These are phyloP conservation scores for Monosporascus sp. DNA, from an alignment of 2,329 filamentous ascomycete species.

Conservation along the genomic window DNA sequence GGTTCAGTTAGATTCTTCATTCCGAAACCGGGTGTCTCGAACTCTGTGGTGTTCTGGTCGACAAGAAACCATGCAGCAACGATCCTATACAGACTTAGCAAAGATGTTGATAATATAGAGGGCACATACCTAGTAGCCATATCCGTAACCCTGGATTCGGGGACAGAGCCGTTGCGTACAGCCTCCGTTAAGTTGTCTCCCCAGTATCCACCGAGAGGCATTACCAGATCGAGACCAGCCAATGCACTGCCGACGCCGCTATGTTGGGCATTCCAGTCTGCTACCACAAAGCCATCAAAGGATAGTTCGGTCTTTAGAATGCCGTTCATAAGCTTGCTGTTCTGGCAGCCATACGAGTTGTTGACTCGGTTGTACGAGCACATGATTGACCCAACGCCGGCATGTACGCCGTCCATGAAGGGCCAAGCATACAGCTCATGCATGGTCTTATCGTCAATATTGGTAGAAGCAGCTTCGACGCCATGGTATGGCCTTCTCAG, in stretches of 20 bases:
- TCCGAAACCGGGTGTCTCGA: slow-evolving; percentile 40
- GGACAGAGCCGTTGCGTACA: slow-evolving; percentile 71
- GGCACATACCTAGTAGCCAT: slow-evolving; percentile 62
- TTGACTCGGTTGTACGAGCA: slow-evolving; percentile 69
- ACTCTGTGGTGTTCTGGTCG: slow-evolving; percentile 43
- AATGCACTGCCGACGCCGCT: slow-evolving; percentile 48
- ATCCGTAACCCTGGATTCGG: slow-evolving; percentile 66
- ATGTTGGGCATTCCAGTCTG: slow-evolving; percentile 67
- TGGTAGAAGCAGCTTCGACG: slow-evolving; percentile 52
- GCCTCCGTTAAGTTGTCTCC: slow-evolving; percentile 68
- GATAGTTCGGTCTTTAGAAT: slow-evolving; percentile 59
- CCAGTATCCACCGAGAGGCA: slow-evolving; percentile 52
- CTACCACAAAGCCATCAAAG: slow-evolving; percentile 64
- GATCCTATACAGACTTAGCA: slow-evolving; percentile 50
- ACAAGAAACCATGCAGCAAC: slow-evolving; percentile 56
- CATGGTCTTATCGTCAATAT: slow-evolving; percentile 60
- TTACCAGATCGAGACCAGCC: slow-evolving; percentile 65
- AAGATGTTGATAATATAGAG: slow-evolving; percentile 43
- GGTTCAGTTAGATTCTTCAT: slow-evolving; percentile 57
- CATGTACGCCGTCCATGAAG: slow-evolving; percentile 55
- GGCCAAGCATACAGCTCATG: slow-evolving; percentile 64
- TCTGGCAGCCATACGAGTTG: slow-evolving; percentile 69
- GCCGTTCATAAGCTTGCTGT: slow-evolving; percentile 63
- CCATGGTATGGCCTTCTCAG: slow-evolving; percentile 37
- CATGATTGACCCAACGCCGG: slow-evolving; percentile 56